Evolutionary conservation across 1,284 basidiomycete genomes (phyloP).

Genomic region (Phaffia rhodozyma): DNA sequence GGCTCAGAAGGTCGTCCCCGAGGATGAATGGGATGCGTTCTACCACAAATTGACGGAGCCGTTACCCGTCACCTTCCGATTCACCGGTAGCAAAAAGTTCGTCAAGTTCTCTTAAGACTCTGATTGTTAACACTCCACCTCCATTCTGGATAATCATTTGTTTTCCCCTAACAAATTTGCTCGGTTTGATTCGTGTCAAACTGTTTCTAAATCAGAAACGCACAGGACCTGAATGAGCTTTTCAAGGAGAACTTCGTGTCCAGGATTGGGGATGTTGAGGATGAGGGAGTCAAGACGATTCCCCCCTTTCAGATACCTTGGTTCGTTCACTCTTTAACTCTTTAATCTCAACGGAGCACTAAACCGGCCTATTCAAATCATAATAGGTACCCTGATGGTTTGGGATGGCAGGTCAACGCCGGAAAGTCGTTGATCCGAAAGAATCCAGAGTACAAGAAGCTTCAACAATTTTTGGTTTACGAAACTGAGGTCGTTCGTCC

Average conservation of each 20-base stretch:
- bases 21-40: constrained; percentile 67
- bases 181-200: too few relatives aligned
- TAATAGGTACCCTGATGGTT: constrained; percentile 74
- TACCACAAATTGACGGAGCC: constrained; percentile 56
- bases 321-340: neutral
- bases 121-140: neutral
- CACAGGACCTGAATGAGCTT: constrained; percentile 14
- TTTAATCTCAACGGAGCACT: neutral
- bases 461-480: constrained; percentile 81
- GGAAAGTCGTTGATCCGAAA: constrained; percentile 82
- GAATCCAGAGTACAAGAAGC: constrained; percentile 85
- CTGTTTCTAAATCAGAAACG: neutral
- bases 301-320: constrained; percentile 14
- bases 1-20: constrained; percentile 31
- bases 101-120: neutral
- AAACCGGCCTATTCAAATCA: too few relatives aligned
- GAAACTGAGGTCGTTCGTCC: constrained; percentile 84
- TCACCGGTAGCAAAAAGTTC: constrained; percentile 60
- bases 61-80: constrained; percentile 87
- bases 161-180: too few relatives aligned
- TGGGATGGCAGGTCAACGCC: constrained; percentile 93
- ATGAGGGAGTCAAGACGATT: constrained; percentile 14
- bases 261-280: neutral
- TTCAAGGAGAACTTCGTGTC: constrained; percentile 14
- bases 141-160: too few relatives aligned